Evolutionary conservation across 2,329 filamentous ascomycete genomes (phyloP), one percentile per base, ranked within the genome.

Genomic region (Aspergillus transmontanensis): DNA sequence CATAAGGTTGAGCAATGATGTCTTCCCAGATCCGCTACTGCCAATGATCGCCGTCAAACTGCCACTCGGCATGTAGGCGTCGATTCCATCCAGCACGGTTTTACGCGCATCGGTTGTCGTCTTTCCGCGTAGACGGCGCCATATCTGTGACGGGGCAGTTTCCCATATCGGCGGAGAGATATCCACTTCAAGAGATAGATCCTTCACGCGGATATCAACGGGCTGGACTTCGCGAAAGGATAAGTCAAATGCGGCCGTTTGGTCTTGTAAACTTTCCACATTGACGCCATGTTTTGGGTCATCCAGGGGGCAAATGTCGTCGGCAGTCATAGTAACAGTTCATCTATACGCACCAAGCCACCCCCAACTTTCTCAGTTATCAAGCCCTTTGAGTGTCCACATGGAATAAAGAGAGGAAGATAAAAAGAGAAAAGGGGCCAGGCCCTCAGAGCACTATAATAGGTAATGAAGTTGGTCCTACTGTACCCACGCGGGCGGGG

Each of bases 31-130:
- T 23, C 90, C 90, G 71, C 88, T 90, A 4, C 90, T 89, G 11
- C 90, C 90, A 62, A 93, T 87, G 59, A 93, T 92, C 10, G 90
- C 90, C 0, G 90, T 92, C 46, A 94, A 76, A 3, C 87, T 89
- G 3, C 90, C 89, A 9, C 86, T 83, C 3, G 82, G 81, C 73
- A 93, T 84, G 28, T 86, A 83, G 2, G 89, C 89, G 66, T 85
- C 85, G 53, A 93, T 85, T 34, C 85, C 84, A 58, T 88, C 80
- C 11, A 93, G 78, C 12, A 93, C 85, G 6, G 73, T 75, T 68
- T 83, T 84, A 57, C 74, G 63, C 6, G 69, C 63, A 19, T 60
- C 58, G 14, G 68, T 50, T 12, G 61, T 28, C 28, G 74, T 64
- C 65, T 75, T 53, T 65, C 72, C 66, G 68, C 74, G 64, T 70